phyloP scores from a whole-genome alignment of 768 basidiomycete genomes.

The Krasilnikovozyma curviuscula region DNA sequence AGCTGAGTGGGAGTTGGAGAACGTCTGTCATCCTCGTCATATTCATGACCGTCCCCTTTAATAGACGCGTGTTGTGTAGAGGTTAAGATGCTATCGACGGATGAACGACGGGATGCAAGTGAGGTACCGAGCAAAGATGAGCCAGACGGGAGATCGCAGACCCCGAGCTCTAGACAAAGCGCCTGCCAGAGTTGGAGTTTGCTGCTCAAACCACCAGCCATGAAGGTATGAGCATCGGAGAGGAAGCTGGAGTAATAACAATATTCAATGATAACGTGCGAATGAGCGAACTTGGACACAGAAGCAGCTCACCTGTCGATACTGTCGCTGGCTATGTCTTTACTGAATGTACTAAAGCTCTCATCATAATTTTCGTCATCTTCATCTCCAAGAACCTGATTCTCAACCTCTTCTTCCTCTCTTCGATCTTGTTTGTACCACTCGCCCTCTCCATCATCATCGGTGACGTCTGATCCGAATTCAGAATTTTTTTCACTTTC shows the following conservation, averaged over 20 bases:
- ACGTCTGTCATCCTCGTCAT: no score
- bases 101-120: not conserved
- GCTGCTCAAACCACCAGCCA: not conserved
- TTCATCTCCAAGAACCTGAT: no score
- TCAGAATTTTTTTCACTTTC: no score
- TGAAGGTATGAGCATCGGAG: not conserved
- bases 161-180: conserved; percentile 4
- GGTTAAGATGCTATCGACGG: not conserved
- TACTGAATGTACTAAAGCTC: no score
- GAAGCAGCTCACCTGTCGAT: not conserved
- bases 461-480: no score
- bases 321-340: not conserved
- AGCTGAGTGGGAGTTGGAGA: conserved; percentile 2
- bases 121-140: not conserved
- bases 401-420: no score
- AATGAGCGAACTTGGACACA: not conserved
- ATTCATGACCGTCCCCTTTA: no score
- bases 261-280: not conserved
- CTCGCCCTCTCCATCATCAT: no score
- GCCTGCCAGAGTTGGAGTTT: not conserved
- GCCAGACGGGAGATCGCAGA: not conserved
- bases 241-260: not conserved
- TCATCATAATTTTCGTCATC: no score
- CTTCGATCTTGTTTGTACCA: no score
- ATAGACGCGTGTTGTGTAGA: not conserved